Conservation (phyloP, 441 rosid genomes). For the Metrosideros polymorpha region DNA sequence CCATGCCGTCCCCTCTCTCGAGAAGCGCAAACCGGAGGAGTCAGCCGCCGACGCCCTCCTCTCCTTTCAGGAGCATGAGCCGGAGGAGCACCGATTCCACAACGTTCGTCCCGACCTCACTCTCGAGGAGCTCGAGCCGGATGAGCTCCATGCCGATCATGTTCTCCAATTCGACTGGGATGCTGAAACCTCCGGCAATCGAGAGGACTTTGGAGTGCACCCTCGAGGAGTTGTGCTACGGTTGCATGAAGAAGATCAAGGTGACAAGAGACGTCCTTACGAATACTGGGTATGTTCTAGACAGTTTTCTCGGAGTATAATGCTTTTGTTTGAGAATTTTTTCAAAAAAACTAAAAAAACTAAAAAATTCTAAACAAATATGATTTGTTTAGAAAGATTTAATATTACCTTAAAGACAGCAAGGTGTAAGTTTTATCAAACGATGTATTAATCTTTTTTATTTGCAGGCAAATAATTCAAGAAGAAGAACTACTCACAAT, state of each 20-base stretch:
- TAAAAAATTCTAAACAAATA: background rate
- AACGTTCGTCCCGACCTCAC: background rate
- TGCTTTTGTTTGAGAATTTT: background rate
- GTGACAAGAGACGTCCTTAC: constrained; percentile 62
- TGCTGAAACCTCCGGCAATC: constrained; percentile 50
- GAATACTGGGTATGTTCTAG: constrained; percentile 41
- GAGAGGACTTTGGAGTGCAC: constrained; percentile 63
- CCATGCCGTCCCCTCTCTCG: constrained; percentile 12
- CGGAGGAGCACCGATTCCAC: background rate
- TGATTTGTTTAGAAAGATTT: background rate
- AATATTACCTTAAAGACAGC: background rate
- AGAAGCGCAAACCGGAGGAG: constrained; percentile 21
- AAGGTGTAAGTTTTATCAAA: background rate
- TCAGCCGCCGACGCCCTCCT: background rate
- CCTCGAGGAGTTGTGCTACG: constrained; percentile 75
- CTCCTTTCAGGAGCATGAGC: background rate
- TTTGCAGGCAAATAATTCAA: constrained; percentile 13
- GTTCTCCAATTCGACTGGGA: constrained; percentile 60
- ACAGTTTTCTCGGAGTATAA: background rate
- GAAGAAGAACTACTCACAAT: constrained; percentile 57
- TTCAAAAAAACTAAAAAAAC: background rate
- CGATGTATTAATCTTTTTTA: background rate
- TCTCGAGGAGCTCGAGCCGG: background rate
- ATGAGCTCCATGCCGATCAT: constrained; percentile 34
- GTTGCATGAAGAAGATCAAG: constrained; percentile 67